These are phyloP conservation scores for Colletotrichum acutatum DNA, from an alignment of 2,329 filamentous ascomycete species.

Conservation along the genomic window DNA sequence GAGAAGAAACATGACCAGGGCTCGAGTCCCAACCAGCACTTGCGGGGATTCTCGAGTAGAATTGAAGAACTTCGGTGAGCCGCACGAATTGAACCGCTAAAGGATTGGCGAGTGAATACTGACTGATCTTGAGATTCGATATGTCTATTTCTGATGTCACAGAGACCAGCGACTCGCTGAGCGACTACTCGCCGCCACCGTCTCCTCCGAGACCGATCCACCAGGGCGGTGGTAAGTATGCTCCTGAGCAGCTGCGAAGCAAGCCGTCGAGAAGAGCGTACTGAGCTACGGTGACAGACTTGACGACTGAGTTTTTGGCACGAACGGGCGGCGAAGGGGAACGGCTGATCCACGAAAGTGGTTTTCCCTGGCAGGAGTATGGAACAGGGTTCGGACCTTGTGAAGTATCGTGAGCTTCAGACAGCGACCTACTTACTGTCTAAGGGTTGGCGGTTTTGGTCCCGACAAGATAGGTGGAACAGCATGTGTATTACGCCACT, in stretches of 20 bases:
- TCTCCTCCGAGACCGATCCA: slow-evolving; percentile 31
- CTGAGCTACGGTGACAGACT: background rate
- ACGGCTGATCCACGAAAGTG: background rate
- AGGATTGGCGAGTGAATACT: background rate
- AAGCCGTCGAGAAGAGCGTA: background rate
- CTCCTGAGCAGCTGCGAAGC: slow-evolving; percentile 13
- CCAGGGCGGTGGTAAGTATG: slow-evolving; percentile 31
- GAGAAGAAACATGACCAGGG: background rate
- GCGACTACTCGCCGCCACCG: slow-evolving; percentile 11
- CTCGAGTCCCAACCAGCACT: background rate
- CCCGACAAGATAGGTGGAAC: background rate
- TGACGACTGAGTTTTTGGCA: too few species aligned
- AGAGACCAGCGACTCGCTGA: background rate
- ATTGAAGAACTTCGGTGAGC: slow-evolving; percentile 2
- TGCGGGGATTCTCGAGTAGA: background rate
- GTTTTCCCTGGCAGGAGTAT: background rate
- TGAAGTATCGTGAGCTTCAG: too few species aligned
- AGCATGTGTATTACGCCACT: background rate
- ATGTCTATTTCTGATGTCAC: background rate
- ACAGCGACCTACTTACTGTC: background rate
- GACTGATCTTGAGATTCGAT: background rate
- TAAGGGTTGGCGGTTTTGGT: background rate
- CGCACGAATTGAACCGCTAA: background rate
- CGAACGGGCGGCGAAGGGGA: background rate
- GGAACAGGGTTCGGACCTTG: background rate